These are phyloP conservation scores for Neonectria punicea DNA, from an alignment of 2,329 filamentous ascomycete species.

Conservation along the genomic window DNA sequence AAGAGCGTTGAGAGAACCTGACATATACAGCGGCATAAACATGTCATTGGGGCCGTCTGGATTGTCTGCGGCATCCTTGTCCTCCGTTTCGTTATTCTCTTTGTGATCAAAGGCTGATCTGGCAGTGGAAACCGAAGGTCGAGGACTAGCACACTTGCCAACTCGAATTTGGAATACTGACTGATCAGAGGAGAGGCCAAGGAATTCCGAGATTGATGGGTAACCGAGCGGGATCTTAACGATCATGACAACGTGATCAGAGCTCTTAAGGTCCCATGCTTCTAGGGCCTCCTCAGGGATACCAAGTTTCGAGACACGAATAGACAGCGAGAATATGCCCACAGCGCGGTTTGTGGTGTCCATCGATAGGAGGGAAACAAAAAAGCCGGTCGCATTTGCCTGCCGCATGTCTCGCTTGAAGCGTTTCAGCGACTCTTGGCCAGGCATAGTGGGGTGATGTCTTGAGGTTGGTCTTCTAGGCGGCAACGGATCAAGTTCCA, in stretches of 20 bases:
- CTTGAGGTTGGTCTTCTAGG: neutral
- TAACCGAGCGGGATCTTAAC: constrained; percentile 74
- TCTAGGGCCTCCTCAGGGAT: constrained; percentile 79
- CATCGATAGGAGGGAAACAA: constrained; percentile 69
- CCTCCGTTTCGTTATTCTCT: constrained; percentile 2
- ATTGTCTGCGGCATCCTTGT: neutral
- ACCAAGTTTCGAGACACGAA: constrained; percentile 74
- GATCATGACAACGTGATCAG: constrained; percentile 79
- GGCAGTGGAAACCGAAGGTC: constrained; percentile 70
- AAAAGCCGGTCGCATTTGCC: constrained; percentile 74
- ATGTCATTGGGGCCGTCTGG: constrained; percentile 18
- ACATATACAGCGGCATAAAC: constrained; percentile 71
- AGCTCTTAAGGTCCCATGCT: constrained; percentile 76
- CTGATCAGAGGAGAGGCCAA: constrained; percentile 52
- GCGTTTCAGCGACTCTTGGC: constrained; percentile 13
- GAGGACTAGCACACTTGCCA: constrained; percentile 77
- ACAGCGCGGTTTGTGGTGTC: constrained; percentile 54
- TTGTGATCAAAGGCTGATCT: constrained; percentile 43
- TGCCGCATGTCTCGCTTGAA: constrained; percentile 55
- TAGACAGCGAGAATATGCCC: constrained; percentile 70
- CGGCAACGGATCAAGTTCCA: constrained; percentile 32
- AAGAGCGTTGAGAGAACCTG: constrained; percentile 69
- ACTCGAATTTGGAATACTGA: constrained; percentile 66
- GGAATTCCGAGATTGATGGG: constrained; percentile 64
- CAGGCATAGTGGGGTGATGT: neutral